Evolutionary conservation across 2,329 filamentous ascomycete genomes (phyloP), one percentile per base, ranked within the genome.

Genomic region (Sporothrix inflata): DNA sequence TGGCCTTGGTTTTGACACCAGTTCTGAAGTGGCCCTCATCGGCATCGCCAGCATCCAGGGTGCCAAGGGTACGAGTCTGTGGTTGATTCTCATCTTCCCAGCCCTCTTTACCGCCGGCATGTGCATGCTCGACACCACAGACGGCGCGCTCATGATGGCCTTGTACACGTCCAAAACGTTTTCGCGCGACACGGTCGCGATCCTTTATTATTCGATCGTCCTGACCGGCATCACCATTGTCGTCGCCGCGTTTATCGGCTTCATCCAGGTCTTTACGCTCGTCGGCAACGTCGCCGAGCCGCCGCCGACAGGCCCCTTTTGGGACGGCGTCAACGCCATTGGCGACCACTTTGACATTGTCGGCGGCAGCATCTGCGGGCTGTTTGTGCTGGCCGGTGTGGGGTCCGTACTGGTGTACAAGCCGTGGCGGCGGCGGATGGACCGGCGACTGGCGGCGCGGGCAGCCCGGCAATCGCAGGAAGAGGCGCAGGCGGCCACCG

Each of bases 111-210:
- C 95, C 0, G 93, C 92, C 0, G 96, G 94, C 73, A 98, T 99
- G 96, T 98, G 94, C 80, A 86, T 98, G 27, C 85, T 98, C 6
- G 96, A 98, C 81, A 98, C 94, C 0, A 92, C 91, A 0, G 96
- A 98, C 77, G 95, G 95, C 30, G 95, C 95, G 0, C 85, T 98
- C 24, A 98, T 98, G 94, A 94, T 97, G 89, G 91, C 92, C 0
- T 85, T 98, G 0, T 98, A 99, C 81, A 94, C 94, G 0, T 92
- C 91, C 51, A 93, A 88, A 74, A 85, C 91, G 40, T 90, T 97
- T 63, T 90, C 93, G 0, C 86, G 92, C 72, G 94, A 98, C 78
- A 87, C 88, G 0, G 89, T 98, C n/a, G 94, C 94, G 0, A 94
- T 98, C 63, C 83, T 97, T 0, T 98, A 98, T 82, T 98, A 98